Conservation (phyloP, 805 yeast genomes). For the Maudiozyma turicensis region DNA sequence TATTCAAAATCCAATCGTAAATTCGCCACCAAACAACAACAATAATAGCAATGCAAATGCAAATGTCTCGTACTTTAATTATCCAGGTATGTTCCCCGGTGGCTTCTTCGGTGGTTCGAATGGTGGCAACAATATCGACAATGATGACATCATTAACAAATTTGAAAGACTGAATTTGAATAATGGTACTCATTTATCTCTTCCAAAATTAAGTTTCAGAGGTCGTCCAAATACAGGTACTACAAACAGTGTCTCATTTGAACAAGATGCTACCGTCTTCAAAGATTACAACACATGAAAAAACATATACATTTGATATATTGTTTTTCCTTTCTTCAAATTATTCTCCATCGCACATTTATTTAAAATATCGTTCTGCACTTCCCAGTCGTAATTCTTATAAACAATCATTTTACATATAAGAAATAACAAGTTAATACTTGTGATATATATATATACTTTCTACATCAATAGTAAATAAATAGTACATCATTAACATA, state of each 20-base stretch:
- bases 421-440: no score
- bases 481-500: no score
- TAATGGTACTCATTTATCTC: constrained; percentile 23
- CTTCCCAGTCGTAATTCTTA: no score
- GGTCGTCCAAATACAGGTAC: constrained; percentile 6
- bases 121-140: constrained; percentile 6
- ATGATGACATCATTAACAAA: constrained; percentile 22
- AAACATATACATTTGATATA: neutral
- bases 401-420: no score
- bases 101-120: constrained; percentile 4
- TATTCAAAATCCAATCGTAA: neutral
- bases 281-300: constrained; percentile 1
- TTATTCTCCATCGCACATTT: neutral
- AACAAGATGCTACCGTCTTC: neutral
- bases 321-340: neutral
- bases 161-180: constrained; percentile 23
- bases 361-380: no score
- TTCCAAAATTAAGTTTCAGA: constrained; percentile 25
- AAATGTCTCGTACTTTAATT: constrained; percentile 14
- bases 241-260: constrained; percentile 4
- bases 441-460: no score
- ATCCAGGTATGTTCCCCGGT: constrained; percentile 27
- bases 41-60: neutral
- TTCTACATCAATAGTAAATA: no score
- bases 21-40: neutral